Evolutionary conservation across 345 rosid genomes (phyloP).

Genomic region (Dipteronia dyeriana): DNA sequence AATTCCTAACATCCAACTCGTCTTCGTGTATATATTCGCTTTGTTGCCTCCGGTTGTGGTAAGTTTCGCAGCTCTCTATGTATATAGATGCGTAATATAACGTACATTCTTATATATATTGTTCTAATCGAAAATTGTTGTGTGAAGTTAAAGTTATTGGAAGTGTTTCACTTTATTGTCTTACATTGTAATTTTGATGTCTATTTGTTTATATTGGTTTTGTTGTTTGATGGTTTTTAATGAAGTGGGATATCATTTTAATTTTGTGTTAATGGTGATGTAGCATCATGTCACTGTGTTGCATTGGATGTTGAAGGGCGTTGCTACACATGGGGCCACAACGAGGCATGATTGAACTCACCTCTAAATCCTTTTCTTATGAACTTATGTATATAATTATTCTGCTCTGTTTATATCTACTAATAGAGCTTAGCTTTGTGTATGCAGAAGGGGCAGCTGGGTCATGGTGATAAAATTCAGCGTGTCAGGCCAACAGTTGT

Average conservation of each 20-base stretch:
- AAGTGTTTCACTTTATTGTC: no score
- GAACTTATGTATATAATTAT: background rate
- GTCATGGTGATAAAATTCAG: constrained; percentile 90
- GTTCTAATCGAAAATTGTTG: background rate
- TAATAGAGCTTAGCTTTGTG: constrained; percentile 27
- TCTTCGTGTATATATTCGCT: constrained; percentile 70
- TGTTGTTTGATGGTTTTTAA: background rate
- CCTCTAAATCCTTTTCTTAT: background rate
- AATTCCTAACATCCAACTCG: no score
- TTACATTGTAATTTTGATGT: no score
- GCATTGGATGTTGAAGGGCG: constrained; percentile 95
- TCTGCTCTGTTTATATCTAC: constrained; percentile 7
- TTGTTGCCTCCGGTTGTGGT: constrained; percentile 88
- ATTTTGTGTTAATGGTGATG: constrained; percentile 11
- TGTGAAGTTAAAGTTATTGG: no score
- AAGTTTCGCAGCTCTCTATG: no score
- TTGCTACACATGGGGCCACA: constrained; percentile 98
- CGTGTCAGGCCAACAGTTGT: constrained; percentile 92
- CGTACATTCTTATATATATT: background rate
- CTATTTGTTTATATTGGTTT: no score
- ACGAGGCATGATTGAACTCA: constrained; percentile 57
- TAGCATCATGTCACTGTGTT: constrained; percentile 95
- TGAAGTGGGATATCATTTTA: background rate
- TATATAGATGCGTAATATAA: background rate
- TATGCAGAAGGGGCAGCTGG: constrained; percentile 91